phyloP scores from a whole-genome alignment of 192 early-diverging fungal genomes.

The Coemansia pectinata region DNA sequence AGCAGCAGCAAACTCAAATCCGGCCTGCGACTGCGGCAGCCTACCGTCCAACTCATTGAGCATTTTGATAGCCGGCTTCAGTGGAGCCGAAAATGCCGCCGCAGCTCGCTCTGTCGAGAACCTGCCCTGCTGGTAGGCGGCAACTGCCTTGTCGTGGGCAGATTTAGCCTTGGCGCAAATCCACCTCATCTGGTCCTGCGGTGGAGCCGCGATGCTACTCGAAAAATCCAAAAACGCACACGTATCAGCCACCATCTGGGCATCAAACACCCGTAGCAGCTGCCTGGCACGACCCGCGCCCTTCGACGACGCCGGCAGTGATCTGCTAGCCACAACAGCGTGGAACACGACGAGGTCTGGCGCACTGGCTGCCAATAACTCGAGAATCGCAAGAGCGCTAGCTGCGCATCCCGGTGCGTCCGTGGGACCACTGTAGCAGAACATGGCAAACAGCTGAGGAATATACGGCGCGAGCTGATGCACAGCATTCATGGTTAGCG shows the following conservation, averaged over 20 bases:
- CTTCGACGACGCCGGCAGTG: conserved; percentile 12
- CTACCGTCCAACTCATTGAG: conserved; percentile 12
- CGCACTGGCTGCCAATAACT: conserved; percentile 6
- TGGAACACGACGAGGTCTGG: conserved; percentile 37
- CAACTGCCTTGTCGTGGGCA: conserved; percentile 11
- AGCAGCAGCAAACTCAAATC: conserved; percentile 13
- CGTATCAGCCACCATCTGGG: conserved; percentile 16
- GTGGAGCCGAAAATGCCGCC: background rate
- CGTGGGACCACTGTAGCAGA: background rate
- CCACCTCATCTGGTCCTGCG: conserved; percentile 34
- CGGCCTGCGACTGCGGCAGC: conserved; percentile 7
- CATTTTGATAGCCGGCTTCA: conserved; percentile 11
- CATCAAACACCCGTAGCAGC: conserved; percentile 17
- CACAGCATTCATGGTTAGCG: conserved; percentile 21
- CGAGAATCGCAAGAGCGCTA: conserved; percentile 18
- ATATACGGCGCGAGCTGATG: conserved; percentile 31
- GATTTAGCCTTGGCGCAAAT: conserved; percentile 27
- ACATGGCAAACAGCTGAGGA: conserved; percentile 42
- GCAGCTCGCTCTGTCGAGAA: background rate
- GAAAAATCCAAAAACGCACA: conserved; percentile 17
- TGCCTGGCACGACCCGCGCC: background rate
- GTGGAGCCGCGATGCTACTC: conserved; percentile 14
- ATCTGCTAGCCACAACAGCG: conserved; percentile 26
- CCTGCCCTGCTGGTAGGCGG: conserved; percentile 2
- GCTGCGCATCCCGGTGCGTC: background rate